Conservation (phyloP, 495 filamentous ascomycete species). For the Podospora bellae-mahoneyi region DNA sequence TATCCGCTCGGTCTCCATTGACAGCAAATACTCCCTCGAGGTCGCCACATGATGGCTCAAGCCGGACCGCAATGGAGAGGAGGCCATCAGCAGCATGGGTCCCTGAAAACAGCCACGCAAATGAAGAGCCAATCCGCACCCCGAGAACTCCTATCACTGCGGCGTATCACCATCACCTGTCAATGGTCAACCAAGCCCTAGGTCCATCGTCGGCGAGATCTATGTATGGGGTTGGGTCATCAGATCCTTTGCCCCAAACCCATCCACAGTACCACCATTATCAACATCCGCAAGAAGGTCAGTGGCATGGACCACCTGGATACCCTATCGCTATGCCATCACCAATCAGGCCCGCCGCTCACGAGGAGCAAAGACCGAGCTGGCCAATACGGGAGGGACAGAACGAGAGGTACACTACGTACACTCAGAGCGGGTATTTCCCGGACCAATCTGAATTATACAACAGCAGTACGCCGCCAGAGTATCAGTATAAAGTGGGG, state of each 20-base stretch:
- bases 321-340: background rate
- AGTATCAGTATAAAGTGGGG: background rate
- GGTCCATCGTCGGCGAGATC: background rate
- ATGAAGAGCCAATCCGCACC: constrained; percentile 3
- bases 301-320: background rate
- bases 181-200: background rate
- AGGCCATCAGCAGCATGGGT: background rate
- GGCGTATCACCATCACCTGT: constrained; percentile 13
- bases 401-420: constrained; percentile 8
- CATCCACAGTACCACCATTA: background rate
- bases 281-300: background rate
- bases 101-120: background rate
- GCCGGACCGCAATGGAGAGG: background rate
- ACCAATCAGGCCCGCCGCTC: background rate
- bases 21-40: background rate
- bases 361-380: constrained; percentile 11
- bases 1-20: background rate
- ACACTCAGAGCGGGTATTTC: background rate
- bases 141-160: constrained; percentile 1
- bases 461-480: background rate
- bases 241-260: background rate
- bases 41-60: background rate
- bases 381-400: constrained; percentile 7
- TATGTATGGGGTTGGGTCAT: background rate
- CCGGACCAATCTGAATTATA: background rate